Conservation (phyloP, 1,284 basidiomycete species). For the Cryptococcus jaspeensis region DNA sequence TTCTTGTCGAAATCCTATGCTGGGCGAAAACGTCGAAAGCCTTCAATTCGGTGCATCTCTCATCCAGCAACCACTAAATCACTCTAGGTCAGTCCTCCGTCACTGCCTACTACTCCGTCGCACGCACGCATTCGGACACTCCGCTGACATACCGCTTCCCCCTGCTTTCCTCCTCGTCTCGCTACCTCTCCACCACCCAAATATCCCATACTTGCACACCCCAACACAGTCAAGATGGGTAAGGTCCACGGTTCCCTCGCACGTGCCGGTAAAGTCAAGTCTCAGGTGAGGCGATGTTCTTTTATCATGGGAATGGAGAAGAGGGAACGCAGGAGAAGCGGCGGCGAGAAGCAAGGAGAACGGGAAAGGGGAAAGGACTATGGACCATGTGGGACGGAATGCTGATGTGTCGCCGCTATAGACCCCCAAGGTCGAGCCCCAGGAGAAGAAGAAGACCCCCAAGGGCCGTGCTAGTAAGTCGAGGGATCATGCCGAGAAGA, state of each 20-base stretch:
- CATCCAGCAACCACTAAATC: background rate
- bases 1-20: background rate
- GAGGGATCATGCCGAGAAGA: background rate
- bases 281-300: slow-evolving; percentile 58
- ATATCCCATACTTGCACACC: too few relatives aligned
- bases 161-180: background rate
- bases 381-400: background rate
- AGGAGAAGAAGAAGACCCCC: slow-evolving; percentile 96
- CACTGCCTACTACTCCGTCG: background rate
- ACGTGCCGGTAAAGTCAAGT: slow-evolving; percentile 99
- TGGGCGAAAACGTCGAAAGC: slow-evolving; percentile 6
- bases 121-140: background rate
- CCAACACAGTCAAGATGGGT: slow-evolving; percentile 52
- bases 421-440: slow-evolving; percentile 92
- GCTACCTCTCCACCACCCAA: slow-evolving; percentile 8
- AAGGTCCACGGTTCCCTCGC: slow-evolving; percentile 98
- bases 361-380: background rate
- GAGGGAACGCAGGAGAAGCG: background rate
- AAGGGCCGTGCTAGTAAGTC: slow-evolving; percentile 79
- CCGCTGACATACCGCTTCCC: background rate
- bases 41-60: background rate
- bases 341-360: background rate
- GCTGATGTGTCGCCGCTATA: slow-evolving; percentile 19
- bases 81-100: background rate
- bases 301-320: background rate